A percentile compares a stretch with the other conserved stretches of the same genome.
Evolutionary conservation across 371 early-diverging fungal species (phyloP).

Genomic region (Chytridium lagenaria): DNA sequence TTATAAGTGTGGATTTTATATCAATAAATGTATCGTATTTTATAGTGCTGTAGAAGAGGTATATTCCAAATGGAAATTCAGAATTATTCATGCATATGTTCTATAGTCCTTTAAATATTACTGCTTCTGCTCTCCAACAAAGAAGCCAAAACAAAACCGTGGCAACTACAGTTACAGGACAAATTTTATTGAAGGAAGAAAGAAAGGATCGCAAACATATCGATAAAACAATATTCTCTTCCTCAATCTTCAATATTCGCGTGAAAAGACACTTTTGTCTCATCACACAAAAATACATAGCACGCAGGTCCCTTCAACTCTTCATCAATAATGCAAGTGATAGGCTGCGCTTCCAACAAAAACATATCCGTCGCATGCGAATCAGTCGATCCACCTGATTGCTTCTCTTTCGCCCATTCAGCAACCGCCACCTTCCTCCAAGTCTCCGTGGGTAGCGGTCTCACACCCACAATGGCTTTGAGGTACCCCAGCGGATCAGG

Average conservation of each 20-base stretch:
- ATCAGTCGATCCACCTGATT: conserved; percentile 26
- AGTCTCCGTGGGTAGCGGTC: conserved; percentile 27
- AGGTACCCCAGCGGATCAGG: conserved; percentile 28
- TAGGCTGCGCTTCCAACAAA: conserved; percentile 27
- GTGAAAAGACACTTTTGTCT: conserved; percentile 39
- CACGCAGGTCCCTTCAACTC: conserved; percentile 34
- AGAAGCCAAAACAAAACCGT: too few relatives aligned
- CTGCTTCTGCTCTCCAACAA: too few relatives aligned
- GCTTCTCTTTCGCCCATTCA: conserved; percentile 33
- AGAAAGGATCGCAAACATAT: too few relatives aligned
- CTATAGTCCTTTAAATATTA: too few relatives aligned
- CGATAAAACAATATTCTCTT: too few relatives aligned
- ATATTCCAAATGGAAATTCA: too few relatives aligned
- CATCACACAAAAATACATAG: conserved; percentile 44
- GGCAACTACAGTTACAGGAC: too few relatives aligned
- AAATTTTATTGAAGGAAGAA: too few relatives aligned
- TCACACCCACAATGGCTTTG: conserved; percentile 31
- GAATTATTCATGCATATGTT: too few relatives aligned
- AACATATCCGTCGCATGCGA: conserved; percentile 14
- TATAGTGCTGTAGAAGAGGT: too few relatives aligned
- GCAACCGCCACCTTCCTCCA: conserved; percentile 40
- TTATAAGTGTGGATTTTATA: too few relatives aligned
- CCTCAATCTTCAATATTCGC: conserved; percentile 23
- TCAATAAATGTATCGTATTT: too few relatives aligned
- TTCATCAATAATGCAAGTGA: conserved; percentile 36